Percentiles rank a stretch among this genome's conserved stretches.
Conservation (phyloP, 805 yeast genomes). For the Yarrowia bubula region DNA sequence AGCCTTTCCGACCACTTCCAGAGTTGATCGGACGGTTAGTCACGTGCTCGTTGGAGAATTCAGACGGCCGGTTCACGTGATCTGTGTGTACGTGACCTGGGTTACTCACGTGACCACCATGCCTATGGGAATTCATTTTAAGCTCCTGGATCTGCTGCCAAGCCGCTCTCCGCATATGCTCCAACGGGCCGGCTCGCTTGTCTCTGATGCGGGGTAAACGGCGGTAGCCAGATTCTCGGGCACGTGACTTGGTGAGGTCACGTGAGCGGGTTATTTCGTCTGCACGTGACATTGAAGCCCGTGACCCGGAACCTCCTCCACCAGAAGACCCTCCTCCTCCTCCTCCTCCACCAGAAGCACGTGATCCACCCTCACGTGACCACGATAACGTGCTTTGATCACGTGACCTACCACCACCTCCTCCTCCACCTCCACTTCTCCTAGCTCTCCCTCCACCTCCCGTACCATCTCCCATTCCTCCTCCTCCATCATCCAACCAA, state of each 20-base stretch:
- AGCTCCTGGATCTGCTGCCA: slow-evolving; percentile 12
- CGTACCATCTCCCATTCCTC: not conserved
- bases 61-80: too few species aligned
- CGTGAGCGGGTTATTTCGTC: not conserved
- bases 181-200: not conserved
- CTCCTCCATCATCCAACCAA: slow-evolving; percentile 21
- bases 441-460: not conserved
- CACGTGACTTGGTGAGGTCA: not conserved
- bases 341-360: not conserved
- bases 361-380: not conserved
- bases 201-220: not conserved
- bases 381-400: not conserved
- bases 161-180: not conserved
- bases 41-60: not conserved
- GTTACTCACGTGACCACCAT: not conserved
- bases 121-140: not conserved
- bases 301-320: not conserved
- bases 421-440: not conserved
- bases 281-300: too few species aligned
- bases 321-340: not conserved
- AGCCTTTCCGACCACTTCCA: not conserved
- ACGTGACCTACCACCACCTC: not conserved
- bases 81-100: too few species aligned
- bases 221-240: not conserved
- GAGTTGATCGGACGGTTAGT: not conserved